phyloP scores from a whole-genome alignment of 2,329 filamentous ascomycete genomes.

The Ceratocystiopsis brevicomis region DNA sequence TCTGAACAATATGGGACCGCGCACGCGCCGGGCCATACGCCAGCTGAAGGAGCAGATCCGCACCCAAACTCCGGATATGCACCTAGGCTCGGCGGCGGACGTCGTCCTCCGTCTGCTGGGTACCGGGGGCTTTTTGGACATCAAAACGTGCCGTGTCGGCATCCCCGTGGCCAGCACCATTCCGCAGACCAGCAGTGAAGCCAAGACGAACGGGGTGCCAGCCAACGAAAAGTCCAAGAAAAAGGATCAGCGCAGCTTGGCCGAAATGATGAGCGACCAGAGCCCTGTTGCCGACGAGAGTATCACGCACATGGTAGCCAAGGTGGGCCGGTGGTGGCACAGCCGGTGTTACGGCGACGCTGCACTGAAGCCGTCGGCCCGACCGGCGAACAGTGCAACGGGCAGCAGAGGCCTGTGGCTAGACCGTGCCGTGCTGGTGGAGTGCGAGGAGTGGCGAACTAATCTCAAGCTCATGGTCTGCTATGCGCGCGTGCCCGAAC shows the following conservation, averaged over 20 bases:
- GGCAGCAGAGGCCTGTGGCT: slow-evolving; percentile 52
- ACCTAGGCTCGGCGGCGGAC: slow-evolving; percentile 40
- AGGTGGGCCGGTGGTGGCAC: slow-evolving; percentile 95
- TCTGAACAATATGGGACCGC: slow-evolving; percentile 63
- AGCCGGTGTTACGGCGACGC: slow-evolving; percentile 71
- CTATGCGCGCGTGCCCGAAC: slow-evolving; percentile 63
- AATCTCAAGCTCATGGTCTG: slow-evolving; percentile 84
- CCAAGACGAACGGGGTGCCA: background rate
- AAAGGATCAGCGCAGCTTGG: slow-evolving; percentile 36
- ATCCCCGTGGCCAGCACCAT: slow-evolving; percentile 48
- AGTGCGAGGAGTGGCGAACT: slow-evolving; percentile 74
- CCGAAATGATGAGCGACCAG: slow-evolving; percentile 55
- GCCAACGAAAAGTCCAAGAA: slow-evolving; percentile 12
- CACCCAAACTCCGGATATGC: slow-evolving; percentile 36
- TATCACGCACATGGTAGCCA: slow-evolving; percentile 82
- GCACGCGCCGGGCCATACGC: slow-evolving; percentile 48
- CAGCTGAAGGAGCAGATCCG: slow-evolving; percentile 54
- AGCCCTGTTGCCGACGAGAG: slow-evolving; percentile 57
- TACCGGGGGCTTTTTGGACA: slow-evolving; percentile 47
- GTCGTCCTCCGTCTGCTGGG: slow-evolving; percentile 48
- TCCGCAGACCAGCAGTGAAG: slow-evolving; percentile 10
- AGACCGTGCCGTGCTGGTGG: slow-evolving; percentile 53
- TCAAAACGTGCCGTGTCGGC: slow-evolving; percentile 61
- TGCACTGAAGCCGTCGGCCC: slow-evolving; percentile 22
- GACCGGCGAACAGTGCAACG: slow-evolving; percentile 13